phyloP scores from a whole-genome alignment of 2,329 filamentous ascomycete species.

The Paradendryphiella salina region DNA sequence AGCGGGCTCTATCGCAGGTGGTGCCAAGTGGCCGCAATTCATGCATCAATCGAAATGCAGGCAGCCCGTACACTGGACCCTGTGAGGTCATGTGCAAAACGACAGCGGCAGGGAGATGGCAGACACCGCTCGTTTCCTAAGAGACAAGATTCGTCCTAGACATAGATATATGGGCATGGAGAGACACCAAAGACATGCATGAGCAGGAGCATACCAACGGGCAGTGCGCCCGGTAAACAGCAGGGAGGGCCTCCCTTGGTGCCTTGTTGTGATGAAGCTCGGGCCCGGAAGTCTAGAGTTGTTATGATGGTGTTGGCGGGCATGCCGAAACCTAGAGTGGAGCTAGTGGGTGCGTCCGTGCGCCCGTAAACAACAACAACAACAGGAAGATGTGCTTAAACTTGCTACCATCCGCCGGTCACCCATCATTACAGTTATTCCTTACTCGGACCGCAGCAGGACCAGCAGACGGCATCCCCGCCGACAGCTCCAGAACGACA shows the following conservation, averaged over 20 bases:
- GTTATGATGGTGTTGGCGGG: slow-evolving; percentile 31
- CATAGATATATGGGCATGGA: neutral
- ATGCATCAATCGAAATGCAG: slow-evolving; percentile 7
- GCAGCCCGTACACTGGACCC: slow-evolving; percentile 20
- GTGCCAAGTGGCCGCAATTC: neutral
- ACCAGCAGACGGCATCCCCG: slow-evolving; percentile 26
- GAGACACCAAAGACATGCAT: slow-evolving; percentile 2
- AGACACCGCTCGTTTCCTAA: slow-evolving; percentile 10
- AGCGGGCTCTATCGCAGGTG: slow-evolving; percentile 1
- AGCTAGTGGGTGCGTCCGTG: slow-evolving; percentile 22
- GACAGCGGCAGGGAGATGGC: slow-evolving; percentile 7
- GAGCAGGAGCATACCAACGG: slow-evolving; percentile 8
- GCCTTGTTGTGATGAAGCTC: slow-evolving; percentile 23
- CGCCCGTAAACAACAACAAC: slow-evolving; percentile 33
- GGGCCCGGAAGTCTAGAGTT: slow-evolving; percentile 28
- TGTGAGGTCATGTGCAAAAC: slow-evolving; percentile 29
- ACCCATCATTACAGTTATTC: slow-evolving; percentile 47
- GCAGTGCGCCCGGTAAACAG: slow-evolving; percentile 4
- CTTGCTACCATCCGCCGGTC: slow-evolving; percentile 34
- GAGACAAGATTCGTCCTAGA: slow-evolving; percentile 7
- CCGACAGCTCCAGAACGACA: slow-evolving; percentile 23
- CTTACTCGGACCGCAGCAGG: slow-evolving; percentile 27
- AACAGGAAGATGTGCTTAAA: slow-evolving; percentile 32
- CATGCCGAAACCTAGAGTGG: slow-evolving; percentile 28
- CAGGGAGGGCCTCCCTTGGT: slow-evolving; percentile 14